Conservation (phyloP, 2,329 filamentous ascomycete genomes). For the Huntiella bhutanensis region DNA sequence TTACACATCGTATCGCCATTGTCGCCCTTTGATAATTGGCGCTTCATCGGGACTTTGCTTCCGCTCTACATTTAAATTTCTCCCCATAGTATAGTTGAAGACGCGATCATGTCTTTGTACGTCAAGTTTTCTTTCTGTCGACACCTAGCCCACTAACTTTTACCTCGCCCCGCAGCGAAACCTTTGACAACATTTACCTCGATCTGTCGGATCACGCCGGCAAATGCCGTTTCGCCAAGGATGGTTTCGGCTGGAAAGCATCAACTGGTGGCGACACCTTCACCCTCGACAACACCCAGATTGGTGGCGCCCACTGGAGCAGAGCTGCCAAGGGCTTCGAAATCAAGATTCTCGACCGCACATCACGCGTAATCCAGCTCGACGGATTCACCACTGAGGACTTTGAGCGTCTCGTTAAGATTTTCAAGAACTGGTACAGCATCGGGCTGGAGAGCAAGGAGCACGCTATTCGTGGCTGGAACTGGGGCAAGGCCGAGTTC, state of each 20-base stretch:
- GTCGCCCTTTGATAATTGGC: no score
- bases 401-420: slow-evolving; percentile 72
- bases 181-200: slow-evolving; percentile 92
- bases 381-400: slow-evolving; percentile 94
- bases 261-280: slow-evolving; percentile 75
- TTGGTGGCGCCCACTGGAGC: slow-evolving; percentile 83
- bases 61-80: no score
- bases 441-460: slow-evolving; percentile 82
- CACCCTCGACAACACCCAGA: slow-evolving; percentile 74
- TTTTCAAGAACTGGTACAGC: slow-evolving; percentile 98
- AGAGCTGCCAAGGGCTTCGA: slow-evolving; percentile 82
- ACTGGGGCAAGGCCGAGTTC: slow-evolving; percentile 98
- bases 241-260: slow-evolving; percentile 89
- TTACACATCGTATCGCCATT: no score
- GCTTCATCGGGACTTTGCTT: no score
- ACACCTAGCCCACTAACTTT: not conserved
- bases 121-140: not conserved
- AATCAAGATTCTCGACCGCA: slow-evolving; percentile 73
- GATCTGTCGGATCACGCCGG: slow-evolving; percentile 85
- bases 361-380: slow-evolving; percentile 72
- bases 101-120: slow-evolving; percentile 8
- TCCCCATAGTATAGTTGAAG: no score
- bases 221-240: slow-evolving; percentile 88
- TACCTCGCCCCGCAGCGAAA: slow-evolving; percentile 40
- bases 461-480: slow-evolving; percentile 91